Evolutionary conservation across 1,284 basidiomycete genomes (phyloP).

Genomic region (Ustilago cynodontis): DNA sequence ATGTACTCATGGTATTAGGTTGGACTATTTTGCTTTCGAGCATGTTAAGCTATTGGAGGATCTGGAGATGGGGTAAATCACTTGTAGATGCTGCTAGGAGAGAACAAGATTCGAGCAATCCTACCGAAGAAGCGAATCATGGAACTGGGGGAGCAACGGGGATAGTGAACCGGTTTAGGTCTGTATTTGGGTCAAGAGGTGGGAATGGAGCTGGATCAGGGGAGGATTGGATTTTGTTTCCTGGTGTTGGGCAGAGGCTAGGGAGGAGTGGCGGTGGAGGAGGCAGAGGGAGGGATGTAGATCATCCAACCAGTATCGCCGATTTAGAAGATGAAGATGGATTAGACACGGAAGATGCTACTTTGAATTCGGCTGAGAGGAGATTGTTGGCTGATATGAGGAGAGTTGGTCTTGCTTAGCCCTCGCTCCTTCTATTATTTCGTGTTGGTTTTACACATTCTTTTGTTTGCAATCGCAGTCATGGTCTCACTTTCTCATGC

Average conservation of each 20-base stretch:
- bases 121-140: slow-evolving; percentile 5
- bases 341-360: slow-evolving; percentile 34
- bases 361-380: slow-evolving; percentile 45
- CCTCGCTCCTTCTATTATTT: slow-evolving; percentile 9
- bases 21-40: slow-evolving; percentile 83
- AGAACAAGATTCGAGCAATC: slow-evolving; percentile 34
- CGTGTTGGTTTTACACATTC: slow-evolving; percentile 13
- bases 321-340: slow-evolving; percentile 50
- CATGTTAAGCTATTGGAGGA: slow-evolving; percentile 79
- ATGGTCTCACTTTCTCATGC: slow-evolving; percentile 2
- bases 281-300: slow-evolving; percentile 8
- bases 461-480: slow-evolving; percentile 1
- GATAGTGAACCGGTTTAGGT: slow-evolving; percentile 43
- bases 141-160: slow-evolving; percentile 21
- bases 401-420: slow-evolving; percentile 35
- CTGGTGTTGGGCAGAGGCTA: slow-evolving; percentile 45
- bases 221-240: slow-evolving; percentile 65
- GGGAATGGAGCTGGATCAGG: slow-evolving; percentile 21
- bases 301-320: slow-evolving; percentile 44
- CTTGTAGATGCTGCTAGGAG: slow-evolving; percentile 59
- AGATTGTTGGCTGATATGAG: slow-evolving; percentile 51
- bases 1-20: slow-evolving; percentile 89
- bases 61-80: slow-evolving; percentile 59
- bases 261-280: slow-evolving; percentile 3
- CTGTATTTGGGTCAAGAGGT: slow-evolving; percentile 24